Evolutionary conservation across 148 eudicot species (phyloP).

Genomic region (Nepenthes gracilis): DNA sequence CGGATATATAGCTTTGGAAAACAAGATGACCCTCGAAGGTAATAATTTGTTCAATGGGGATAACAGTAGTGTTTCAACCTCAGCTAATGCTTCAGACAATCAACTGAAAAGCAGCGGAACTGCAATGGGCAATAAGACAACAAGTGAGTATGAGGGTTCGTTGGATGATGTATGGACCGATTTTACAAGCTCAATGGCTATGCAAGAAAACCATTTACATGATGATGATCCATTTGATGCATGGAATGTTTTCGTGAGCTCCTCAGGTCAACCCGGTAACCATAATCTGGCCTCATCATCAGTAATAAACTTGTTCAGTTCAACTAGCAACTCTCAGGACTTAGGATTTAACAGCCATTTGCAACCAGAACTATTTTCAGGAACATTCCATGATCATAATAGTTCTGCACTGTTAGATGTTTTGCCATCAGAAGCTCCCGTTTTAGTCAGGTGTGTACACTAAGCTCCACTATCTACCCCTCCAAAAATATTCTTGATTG

Average conservation of each 20-base stretch:
- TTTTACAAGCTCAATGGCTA: slow-evolving; percentile 22
- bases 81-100: not conserved
- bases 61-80: not conserved
- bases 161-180: slow-evolving; percentile 18
- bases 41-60: not conserved
- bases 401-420: slow-evolving; percentile 15
- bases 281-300: slow-evolving; percentile 10
- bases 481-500: not conserved
- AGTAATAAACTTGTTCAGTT: slow-evolving; percentile 20
- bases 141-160: not conserved
- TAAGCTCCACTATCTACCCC: not conserved
- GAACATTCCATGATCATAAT: slow-evolving; percentile 16
- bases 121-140: not conserved
- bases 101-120: not conserved
- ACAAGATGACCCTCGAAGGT: not conserved
- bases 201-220: not conserved
- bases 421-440: slow-evolving; percentile 22
- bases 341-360: slow-evolving; percentile 26
- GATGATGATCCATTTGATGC: slow-evolving; percentile 21
- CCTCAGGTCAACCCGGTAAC: slow-evolving; percentile 13
- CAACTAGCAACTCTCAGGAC: slow-evolving; percentile 21
- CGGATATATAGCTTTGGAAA: not conserved
- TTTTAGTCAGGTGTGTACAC: slow-evolving; percentile 35
- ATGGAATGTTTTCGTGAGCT: slow-evolving; percentile 24
- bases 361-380: slow-evolving; percentile 30